phyloP scores from a whole-genome alignment of 1,284 basidiomycete species.

The Thelephora terrestris region DNA sequence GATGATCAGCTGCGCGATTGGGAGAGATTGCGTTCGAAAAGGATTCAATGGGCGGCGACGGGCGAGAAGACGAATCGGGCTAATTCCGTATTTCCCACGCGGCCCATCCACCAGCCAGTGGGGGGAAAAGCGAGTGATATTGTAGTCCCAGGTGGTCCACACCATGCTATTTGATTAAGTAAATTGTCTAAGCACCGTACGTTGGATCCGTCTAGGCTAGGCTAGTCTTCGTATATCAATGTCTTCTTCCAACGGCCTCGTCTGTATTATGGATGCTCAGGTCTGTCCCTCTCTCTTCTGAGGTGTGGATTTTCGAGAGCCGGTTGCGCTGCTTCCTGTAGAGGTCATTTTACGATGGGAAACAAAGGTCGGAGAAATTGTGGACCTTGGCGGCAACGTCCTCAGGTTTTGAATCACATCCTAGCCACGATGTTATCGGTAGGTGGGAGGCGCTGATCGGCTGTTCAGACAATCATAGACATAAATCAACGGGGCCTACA shows the following conservation, averaged over 20 bases:
- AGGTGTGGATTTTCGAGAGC: background rate
- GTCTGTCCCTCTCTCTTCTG: conserved; percentile 23
- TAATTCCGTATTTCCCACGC: too few relatives aligned
- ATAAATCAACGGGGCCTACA: conserved; percentile 85
- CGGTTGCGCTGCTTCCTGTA: conserved; percentile 15
- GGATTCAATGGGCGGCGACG: too few relatives aligned
- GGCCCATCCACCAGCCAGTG: too few relatives aligned
- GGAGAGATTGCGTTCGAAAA: too few relatives aligned
- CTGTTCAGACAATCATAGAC: conserved; percentile 46
- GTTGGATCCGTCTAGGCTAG: too few relatives aligned
- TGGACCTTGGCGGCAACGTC: conserved; percentile 66
- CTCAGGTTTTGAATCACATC: conserved; percentile 37
- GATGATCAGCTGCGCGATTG: too few relatives aligned
- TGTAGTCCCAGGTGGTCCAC: too few relatives aligned
- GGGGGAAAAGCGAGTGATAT: too few relatives aligned
- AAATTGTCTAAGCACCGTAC: too few relatives aligned
- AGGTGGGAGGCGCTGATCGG: background rate
- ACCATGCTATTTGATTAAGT: too few relatives aligned
- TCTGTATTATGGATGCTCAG: conserved; percentile 72
- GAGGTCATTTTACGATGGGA: conserved; percentile 56
- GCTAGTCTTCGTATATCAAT: conserved; percentile 11
- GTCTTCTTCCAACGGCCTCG: conserved; percentile 46
- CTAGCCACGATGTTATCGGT: background rate
- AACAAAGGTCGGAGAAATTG: conserved; percentile 50
- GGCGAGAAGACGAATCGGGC: too few relatives aligned